A percentile compares a stretch with the other conserved stretches of the same genome.
phyloP scores from a whole-genome alignment of 345 rosid species.

The Eucalyptus erythrocorys region DNA sequence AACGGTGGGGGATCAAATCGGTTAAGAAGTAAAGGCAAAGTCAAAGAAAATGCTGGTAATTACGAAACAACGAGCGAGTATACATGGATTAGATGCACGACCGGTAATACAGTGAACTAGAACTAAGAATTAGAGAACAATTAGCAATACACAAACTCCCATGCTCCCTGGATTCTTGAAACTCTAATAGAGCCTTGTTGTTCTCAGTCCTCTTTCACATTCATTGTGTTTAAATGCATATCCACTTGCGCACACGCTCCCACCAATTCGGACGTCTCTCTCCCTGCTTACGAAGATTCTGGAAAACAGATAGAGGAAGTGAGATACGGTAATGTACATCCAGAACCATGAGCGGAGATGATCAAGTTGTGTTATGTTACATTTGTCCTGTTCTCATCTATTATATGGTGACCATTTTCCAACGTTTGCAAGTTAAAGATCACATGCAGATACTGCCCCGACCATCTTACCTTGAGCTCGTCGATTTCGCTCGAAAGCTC shows the following conservation, averaged over 20 bases:
- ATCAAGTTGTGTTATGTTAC: slow-evolving; percentile 17
- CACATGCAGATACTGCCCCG: not conserved
- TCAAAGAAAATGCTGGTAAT: not conserved
- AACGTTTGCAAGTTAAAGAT: slow-evolving; percentile 32
- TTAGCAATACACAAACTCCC: no score
- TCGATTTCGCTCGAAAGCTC: slow-evolving; percentile 75
- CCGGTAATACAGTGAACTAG: not conserved
- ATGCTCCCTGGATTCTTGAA: no score
- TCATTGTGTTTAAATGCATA: no score
- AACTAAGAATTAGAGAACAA: no score
- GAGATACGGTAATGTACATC: not conserved
- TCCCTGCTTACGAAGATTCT: slow-evolving; percentile 29
- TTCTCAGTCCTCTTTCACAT: no score
- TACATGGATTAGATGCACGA: not conserved
- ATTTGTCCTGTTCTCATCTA: slow-evolving; percentile 34
- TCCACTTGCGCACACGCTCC: no score
- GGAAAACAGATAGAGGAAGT: not conserved
- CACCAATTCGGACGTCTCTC: not conserved
- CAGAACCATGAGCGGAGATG: not conserved
- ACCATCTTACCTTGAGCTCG: slow-evolving; percentile 61
- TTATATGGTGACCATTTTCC: slow-evolving; percentile 76
- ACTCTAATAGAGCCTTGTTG: no score
- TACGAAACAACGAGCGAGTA: not conserved
- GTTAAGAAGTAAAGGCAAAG: not conserved
- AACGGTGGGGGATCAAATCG: not conserved